phyloP scores from a whole-genome alignment of 1,284 basidiomycete genomes.

The Apiotrichum sp. region DNA sequence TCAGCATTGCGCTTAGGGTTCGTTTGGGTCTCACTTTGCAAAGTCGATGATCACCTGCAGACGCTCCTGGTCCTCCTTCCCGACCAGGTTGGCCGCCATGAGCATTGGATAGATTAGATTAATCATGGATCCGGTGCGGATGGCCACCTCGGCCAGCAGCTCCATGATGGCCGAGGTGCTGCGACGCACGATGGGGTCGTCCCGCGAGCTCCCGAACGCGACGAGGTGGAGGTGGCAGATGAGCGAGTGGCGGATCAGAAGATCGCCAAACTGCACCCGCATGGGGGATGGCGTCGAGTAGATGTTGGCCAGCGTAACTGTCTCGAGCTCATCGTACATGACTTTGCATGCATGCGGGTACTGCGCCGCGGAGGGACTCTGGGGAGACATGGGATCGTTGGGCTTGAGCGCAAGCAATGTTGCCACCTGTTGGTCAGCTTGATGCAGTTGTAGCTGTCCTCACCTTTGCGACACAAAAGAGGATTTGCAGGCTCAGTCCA shows the following conservation, averaged over 20 bases:
- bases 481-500: conserved; percentile 10
- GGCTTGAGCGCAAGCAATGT: conserved; percentile 8
- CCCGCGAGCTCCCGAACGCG: conserved; percentile 1
- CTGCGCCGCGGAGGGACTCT: neutral
- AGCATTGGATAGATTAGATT: conserved; percentile 17
- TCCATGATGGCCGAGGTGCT: conserved; percentile 11
- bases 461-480: conserved; percentile 7
- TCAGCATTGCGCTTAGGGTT: neutral
- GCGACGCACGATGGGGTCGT: conserved; percentile 5
- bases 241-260: conserved; percentile 11
- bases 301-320: conserved; percentile 8
- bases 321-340: conserved; percentile 14
- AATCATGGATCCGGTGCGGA: conserved; percentile 13
- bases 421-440: conserved; percentile 11
- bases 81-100: conserved; percentile 1
- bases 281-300: conserved; percentile 12
- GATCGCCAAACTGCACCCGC: conserved; percentile 15
- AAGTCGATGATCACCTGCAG: conserved; percentile 14
- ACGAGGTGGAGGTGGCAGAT: conserved; percentile 10
- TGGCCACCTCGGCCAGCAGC: conserved; percentile 11
- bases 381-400: neutral
- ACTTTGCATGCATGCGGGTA: conserved; percentile 6
- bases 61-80: conserved; percentile 6
- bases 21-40: conserved; percentile 9
- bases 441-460: too few species aligned